A percentile compares a stretch with the other conserved stretches of the same genome.
phyloP scores from a whole-genome alignment of 306 rosid species.

The Oemleria cerasiformis region DNA sequence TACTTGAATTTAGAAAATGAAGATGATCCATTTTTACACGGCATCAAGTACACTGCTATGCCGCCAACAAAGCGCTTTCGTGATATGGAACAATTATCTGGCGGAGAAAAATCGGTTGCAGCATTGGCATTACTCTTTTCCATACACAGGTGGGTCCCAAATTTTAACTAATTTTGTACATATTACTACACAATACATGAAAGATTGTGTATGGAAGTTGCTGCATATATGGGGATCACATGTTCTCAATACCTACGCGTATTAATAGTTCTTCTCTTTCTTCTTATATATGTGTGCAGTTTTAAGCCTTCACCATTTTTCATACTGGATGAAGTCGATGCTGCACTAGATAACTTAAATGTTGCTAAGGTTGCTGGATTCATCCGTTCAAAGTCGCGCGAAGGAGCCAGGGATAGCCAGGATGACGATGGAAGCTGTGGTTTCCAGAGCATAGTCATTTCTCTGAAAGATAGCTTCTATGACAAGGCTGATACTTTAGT shows the following conservation, averaged over 20 bases:
- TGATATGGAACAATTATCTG: slow-evolving; percentile 97
- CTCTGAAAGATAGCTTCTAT: slow-evolving; percentile 84
- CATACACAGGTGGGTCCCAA: slow-evolving; percentile 70
- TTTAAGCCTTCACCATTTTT: slow-evolving; percentile 97
- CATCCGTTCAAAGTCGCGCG: slow-evolving; percentile 90
- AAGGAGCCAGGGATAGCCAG: slow-evolving; percentile 67
- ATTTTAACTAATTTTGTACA: neutral
- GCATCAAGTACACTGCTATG: slow-evolving; percentile 96
- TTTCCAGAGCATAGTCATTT: slow-evolving; percentile 96
- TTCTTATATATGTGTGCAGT: slow-evolving; percentile 43
- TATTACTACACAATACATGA: neutral
- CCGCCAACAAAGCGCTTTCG: slow-evolving; percentile 99
- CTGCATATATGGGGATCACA: neutral
- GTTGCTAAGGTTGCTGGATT: slow-evolving; percentile 97
- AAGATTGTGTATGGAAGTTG: neutral
- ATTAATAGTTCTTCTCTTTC: neutral
- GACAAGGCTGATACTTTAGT: slow-evolving; percentile 93
- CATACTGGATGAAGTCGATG: slow-evolving; percentile 98
- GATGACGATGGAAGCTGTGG: slow-evolving; percentile 73
- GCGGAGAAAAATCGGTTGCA: slow-evolving; percentile 98
- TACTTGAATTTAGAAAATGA: slow-evolving; percentile 93
- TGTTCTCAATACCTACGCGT: neutral
- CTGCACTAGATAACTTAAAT: slow-evolving; percentile 96
- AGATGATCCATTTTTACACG: slow-evolving; percentile 94
- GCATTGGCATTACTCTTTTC: slow-evolving; percentile 94